Base-by-base conservation (phyloP, 495 filamentous ascomycete genomes). In the Penicillium atrosanguineum region DNA sequence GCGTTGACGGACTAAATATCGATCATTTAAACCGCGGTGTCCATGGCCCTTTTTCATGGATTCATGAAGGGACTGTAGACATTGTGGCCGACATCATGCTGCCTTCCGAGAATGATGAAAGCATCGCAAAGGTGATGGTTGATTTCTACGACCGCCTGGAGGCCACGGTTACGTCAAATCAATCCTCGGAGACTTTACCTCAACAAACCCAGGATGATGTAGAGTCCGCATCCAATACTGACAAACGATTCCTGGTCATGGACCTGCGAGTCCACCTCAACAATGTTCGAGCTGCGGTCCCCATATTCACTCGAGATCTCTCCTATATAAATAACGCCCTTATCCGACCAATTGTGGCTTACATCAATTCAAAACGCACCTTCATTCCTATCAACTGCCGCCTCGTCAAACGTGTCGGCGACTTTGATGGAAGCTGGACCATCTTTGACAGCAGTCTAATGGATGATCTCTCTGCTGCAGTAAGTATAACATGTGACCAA, bases 381-480 rank as follows among this genome's bases (percentile, higher is more conserved):
- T 97, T 95, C 65, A 97, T 98, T 44, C 95, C 94, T 9, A 86
- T 98, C 63, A 88, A 87, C 53, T 97, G 94, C 72, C 88, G 93
- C 47, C 88, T 98, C 48, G 88, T 96, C 55, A 98, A 98, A 72
- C 82, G 81, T 3, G 79, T 82, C 9, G 77, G 79, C 49, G 94
- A 98, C 68, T 98, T 97, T 61, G 91, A 98, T 67, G 94, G 94
- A 16, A 88, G 87, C 56, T 98, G 94, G 94, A 95, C 90, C 15
- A 83, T 95, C 42, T 97, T 85, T 69, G 94, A 98, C 64, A 92
- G 88, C 64, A 90, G 91, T 7, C 75, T 98, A 42, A 90, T 98
- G 91, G 90, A 96, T 56, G 95, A 97, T 67, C 76, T 93, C n/a
- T 91, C 88, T 3, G 89, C 88, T 45, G 94, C 96, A 69, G 84